Base-by-base conservation (phyloP, 2,329 filamentous ascomycete genomes). In the Chrysosporium keratinophilum region DNA sequence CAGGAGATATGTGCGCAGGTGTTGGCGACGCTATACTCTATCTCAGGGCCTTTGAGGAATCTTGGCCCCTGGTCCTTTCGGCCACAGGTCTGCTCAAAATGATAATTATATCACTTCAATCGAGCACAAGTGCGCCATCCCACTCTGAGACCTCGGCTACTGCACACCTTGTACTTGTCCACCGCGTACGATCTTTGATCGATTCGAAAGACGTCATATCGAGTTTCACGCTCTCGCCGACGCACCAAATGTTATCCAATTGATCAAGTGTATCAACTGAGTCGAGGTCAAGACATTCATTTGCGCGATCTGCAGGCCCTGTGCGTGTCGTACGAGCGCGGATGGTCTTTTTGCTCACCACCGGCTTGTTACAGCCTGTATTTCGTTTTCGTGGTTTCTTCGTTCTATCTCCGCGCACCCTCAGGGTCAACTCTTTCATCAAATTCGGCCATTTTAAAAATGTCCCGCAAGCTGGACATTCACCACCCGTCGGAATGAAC, bases 401-500 rank as follows among this genome's bases (percentile, higher is more conserved):
- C 17, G 14, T 65, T 33, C 28, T 10, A 3, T 19, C 31, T n/a
- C 85, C 89, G 20, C 87, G 78, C 35, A 80, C 74, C 33, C 91
- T 78, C 47, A 95, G 70, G 49, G 79, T 93, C 61, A 95, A 69
- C 65, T 95, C 90, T 64, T 83, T 90, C 72, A 94, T 85, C 71
- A 96, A 80, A 46, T 85, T 79, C 0, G 76, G 74, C 91, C 91
- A 97, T 49, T 75, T 67, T 1, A 89, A 70, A 3, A 74, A 68
- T 0, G 74, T 73, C 1, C 75, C 69, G 64, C 91, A 97, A 17
- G 71, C 71, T 0, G 88, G 88, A 69, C 91, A 97, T 1, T 62
- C 68, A 1, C 88, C 89, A 34, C 75, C 65, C 1, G 79, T 74
- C 0, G 91, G 91, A 1, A 95, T 64, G 1, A 95, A 62, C 1